Evolutionary conservation across 2,329 filamentous ascomycete species (phyloP).

Genomic region (Fusarium mangiferae): DNA sequence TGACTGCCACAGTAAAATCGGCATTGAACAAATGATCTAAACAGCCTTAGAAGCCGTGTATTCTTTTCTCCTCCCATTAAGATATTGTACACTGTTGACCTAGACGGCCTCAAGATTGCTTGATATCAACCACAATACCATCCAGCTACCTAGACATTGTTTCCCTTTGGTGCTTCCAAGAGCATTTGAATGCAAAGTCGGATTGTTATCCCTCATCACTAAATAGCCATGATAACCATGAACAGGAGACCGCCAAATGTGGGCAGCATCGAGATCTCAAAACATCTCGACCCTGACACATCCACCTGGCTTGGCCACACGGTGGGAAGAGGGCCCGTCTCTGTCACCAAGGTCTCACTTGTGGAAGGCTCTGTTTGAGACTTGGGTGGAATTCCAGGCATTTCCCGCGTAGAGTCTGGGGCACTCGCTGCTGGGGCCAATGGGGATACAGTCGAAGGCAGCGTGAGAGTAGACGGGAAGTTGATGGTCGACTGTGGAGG

Average conservation of each 20-base stretch:
- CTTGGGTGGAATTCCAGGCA: background rate
- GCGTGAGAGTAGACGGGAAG: constrained; percentile 1
- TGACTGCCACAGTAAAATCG: background rate
- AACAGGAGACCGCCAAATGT: constrained; percentile 42
- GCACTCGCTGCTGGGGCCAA: background rate
- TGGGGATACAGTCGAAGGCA: background rate
- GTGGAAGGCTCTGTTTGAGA: background rate
- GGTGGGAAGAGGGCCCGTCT: constrained; percentile 38
- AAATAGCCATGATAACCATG: constrained; percentile 37
- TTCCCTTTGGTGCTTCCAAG: background rate
- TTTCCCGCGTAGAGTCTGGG: background rate
- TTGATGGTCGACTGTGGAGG: background rate
- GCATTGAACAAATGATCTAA: background rate
- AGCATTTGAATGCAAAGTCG: background rate
- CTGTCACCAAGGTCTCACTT: constrained; percentile 24
- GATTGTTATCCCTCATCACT: background rate
- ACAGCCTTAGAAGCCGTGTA: background rate
- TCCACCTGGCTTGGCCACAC: constrained; percentile 41
- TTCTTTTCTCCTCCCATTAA: background rate
- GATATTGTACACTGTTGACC: background rate
- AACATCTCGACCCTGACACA: constrained; percentile 42
- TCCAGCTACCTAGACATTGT: constrained; percentile 1
- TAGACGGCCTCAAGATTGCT: constrained; percentile 17
- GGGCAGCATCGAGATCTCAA: constrained; percentile 34
- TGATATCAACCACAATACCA: constrained; percentile 14